A percentile compares a stretch with the other conserved stretches of the same genome.
Conservation (phyloP, 2,329 filamentous ascomycete genomes). For the Colletotrichum shisoi region DNA sequence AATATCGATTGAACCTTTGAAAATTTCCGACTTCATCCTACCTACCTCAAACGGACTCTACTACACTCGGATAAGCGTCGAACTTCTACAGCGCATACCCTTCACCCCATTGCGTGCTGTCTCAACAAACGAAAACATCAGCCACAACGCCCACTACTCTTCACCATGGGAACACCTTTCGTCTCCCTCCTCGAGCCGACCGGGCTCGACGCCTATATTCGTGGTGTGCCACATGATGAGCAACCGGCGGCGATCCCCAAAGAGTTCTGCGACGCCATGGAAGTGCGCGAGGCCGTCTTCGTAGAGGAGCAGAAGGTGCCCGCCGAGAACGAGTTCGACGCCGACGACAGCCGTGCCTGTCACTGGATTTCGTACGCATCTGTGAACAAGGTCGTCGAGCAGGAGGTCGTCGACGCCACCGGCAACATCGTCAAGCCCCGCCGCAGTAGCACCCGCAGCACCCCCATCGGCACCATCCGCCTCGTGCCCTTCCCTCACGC, state of each 20-base stretch:
- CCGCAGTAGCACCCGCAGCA: conserved; percentile 54
- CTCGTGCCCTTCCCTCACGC: conserved; percentile 82
- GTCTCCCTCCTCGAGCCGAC: conserved; percentile 58
- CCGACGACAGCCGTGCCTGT: conserved; percentile 78
- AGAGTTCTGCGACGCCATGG: conserved; percentile 70
- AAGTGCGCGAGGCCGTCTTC: conserved; percentile 67
- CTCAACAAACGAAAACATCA: neutral
- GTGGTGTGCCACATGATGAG: conserved; percentile 49
- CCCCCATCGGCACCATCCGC: conserved; percentile 77
- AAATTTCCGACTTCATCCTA: neutral
- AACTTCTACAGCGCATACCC: conserved; percentile 2
- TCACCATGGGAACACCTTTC: conserved; percentile 60
- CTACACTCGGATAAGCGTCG: conserved; percentile 1
- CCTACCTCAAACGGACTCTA: neutral
- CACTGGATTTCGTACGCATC: conserved; percentile 89
- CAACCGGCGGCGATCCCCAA: conserved; percentile 60
- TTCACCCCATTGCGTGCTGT: neutral
- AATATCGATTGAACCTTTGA: neutral
- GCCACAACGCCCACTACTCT: neutral
- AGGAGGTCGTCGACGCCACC: conserved; percentile 55
- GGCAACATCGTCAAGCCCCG: conserved; percentile 54
- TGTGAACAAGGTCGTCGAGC: conserved; percentile 58
- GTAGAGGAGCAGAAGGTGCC: conserved; percentile 66
- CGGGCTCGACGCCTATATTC: conserved; percentile 59
- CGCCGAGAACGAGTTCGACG: conserved; percentile 77